Base-by-base conservation (phyloP, 805 yeast species). In the Candida coleopterorum region DNA sequence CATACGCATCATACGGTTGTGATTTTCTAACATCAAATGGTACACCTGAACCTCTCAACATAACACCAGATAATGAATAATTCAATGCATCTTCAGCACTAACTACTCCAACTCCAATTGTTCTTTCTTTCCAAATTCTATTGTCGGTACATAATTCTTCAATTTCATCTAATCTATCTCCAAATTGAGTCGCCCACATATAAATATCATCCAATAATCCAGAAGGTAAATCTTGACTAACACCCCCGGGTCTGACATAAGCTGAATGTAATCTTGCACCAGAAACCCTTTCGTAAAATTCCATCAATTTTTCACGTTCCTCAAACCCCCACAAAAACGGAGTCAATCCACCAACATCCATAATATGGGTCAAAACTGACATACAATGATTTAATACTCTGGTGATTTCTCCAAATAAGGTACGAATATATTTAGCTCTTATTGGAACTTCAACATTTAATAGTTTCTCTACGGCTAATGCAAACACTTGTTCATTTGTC, bases 141-240 rank as follows among this genome's bases (percentile, higher is more conserved):
- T 86, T 86, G 56, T 85, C 95, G 33, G 95, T 85, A 46, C 82
- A 73, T 66, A 86, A 74, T 64, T 86, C 95, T 68, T 86, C 95
- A 45, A 84, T 80, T 64, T 86, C 95, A 60, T 86, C 95, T 48
- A 86, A 65, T 68, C 95, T 78, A 68, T 86, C 95, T 57, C 95
- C 95, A 50, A 86, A 86, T 69, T 86, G 95, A 17, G 95, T 86
- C 39, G 95, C 94, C 95, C 95, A 86, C 90, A 85, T 85, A 64
- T 84, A 86, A 47, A 86, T 86, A 58, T 86, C 95, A 61, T 86
- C 95, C 51, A 86, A 74, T 54, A 86, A 60, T 35, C 95, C 95
- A 27, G 77, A 81, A 18, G 95, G 95, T 42, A 86, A 62, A 64
- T 86, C 95, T 64, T 83, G 94, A 15, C 90, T 68, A 14, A 86